Evolutionary conservation across 257 asterid genomes (phyloP).

Genomic region (Solanum corneliomulleri): DNA sequence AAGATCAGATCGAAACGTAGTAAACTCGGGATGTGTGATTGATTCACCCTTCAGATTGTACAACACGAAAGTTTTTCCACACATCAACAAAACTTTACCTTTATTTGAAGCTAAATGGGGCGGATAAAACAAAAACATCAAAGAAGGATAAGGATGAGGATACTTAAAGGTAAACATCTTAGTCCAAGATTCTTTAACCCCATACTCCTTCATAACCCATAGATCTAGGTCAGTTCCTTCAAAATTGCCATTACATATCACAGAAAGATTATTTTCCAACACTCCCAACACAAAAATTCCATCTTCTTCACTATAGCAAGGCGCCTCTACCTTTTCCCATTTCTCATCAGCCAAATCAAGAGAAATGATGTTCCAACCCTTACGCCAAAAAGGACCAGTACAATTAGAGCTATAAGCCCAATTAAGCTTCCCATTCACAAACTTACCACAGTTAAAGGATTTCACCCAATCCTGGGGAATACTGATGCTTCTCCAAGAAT

Average conservation of each 20-base stretch:
- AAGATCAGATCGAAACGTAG: neutral
- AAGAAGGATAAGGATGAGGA: too few species aligned
- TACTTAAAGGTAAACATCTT: slow-evolving; percentile 7
- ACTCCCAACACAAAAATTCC: neutral
- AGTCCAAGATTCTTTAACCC: slow-evolving; percentile 30
- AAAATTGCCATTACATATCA: too few species aligned
- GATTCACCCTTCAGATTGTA: neutral
- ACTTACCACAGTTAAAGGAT: too few species aligned
- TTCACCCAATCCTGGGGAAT: too few species aligned
- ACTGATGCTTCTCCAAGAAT: neutral
- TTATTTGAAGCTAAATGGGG: neutral
- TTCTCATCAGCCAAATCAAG: too few species aligned
- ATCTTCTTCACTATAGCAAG: neutral
- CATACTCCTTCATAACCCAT: slow-evolving; percentile 20
- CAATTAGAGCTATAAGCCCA: too few species aligned
- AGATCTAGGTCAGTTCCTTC: too few species aligned
- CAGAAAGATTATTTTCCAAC: neutral
- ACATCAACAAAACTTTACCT: neutral
- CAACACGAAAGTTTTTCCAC: neutral
- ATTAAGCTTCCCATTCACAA: too few species aligned
- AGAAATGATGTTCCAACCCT: too few species aligned
- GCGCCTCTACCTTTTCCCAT: neutral
- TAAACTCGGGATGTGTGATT: neutral
- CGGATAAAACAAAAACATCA: neutral
- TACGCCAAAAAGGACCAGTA: too few species aligned